Conservation (phyloP, 2,329 filamentous ascomycete species). For the Grosmannia penicillata region DNA sequence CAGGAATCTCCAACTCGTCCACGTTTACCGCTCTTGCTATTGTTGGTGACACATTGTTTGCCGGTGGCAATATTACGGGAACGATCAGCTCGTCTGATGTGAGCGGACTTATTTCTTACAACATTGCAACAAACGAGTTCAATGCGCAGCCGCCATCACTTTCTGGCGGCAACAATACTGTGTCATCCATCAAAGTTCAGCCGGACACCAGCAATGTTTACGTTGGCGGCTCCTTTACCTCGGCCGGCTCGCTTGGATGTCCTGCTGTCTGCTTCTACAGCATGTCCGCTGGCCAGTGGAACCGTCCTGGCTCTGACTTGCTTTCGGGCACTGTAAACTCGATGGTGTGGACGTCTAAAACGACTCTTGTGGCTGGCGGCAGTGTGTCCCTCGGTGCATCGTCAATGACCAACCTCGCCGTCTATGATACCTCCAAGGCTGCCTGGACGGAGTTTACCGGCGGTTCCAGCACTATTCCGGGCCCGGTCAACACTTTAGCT, state of each 20-base stretch:
- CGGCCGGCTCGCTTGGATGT: slow-evolving; percentile 71
- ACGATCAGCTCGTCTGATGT: slow-evolving; percentile 46
- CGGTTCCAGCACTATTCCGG: slow-evolving; percentile 50
- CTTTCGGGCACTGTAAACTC: slow-evolving; percentile 52
- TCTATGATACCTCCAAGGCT: slow-evolving; percentile 53
- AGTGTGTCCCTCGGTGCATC: slow-evolving; percentile 56
- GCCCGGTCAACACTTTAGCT: slow-evolving; percentile 63
- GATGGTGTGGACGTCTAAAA: slow-evolving; percentile 63
- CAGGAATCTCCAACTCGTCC: slow-evolving; percentile 54
- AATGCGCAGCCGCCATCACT: slow-evolving; percentile 62
- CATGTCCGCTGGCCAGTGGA: slow-evolving; percentile 60
- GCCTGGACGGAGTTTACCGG: slow-evolving; percentile 51
- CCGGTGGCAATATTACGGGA: slow-evolving; percentile 68
- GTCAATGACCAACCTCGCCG: slow-evolving; percentile 47
- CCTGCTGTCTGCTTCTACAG: slow-evolving; percentile 70
- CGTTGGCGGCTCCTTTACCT: slow-evolving; percentile 73
- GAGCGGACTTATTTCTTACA: slow-evolving; percentile 65
- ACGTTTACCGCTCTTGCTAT: slow-evolving; percentile 60
- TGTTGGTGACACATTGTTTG: slow-evolving; percentile 55
- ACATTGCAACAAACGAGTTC: slow-evolving; percentile 52
- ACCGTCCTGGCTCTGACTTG: slow-evolving; percentile 57
- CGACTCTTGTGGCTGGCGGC: slow-evolving; percentile 62
- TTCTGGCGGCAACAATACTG: slow-evolving; percentile 51
- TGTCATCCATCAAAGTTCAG: slow-evolving; percentile 61
- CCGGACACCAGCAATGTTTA: slow-evolving; percentile 62